Conservation (phyloP, 345 rosid species). For the Lumnitzera racemosa region DNA sequence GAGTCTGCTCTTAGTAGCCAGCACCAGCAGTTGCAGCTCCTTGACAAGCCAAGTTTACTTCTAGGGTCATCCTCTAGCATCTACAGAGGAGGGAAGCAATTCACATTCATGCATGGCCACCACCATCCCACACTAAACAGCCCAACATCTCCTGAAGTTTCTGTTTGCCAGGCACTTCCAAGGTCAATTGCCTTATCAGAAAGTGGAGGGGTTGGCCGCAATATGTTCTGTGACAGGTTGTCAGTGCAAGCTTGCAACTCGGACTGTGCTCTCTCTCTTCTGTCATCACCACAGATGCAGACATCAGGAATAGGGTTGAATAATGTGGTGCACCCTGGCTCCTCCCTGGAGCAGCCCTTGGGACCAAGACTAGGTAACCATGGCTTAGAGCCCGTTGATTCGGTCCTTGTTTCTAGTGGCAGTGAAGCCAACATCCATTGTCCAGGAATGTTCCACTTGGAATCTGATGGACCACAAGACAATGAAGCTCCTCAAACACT, state of each 20-base stretch:
- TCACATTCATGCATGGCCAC: constrained; percentile 40
- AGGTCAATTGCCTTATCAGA: constrained; percentile 15
- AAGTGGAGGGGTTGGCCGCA: constrained; percentile 20
- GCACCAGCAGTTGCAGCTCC: constrained; percentile 18
- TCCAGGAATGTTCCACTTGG: constrained; percentile 32
- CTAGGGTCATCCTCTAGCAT: constrained; percentile 34
- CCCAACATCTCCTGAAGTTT: constrained; percentile 21
- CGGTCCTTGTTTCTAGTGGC: constrained; percentile 31
- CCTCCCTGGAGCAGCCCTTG: constrained; percentile 15
- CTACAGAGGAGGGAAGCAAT: constrained; percentile 32
- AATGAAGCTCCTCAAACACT: constrained; percentile 38
- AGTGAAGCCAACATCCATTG: constrained; percentile 20
- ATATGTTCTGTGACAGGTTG: constrained; percentile 40
- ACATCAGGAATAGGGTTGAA: constrained; percentile 24
- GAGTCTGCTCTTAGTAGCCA: constrained; percentile 16
- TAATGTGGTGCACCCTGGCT: constrained; percentile 19
- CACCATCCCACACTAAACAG: constrained; percentile 5
- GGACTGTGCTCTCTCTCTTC: constrained; percentile 95
- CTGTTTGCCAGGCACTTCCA: constrained; percentile 30
- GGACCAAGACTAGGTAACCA: constrained; percentile 15
- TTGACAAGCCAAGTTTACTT: constrained; percentile 23
- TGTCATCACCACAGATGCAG: constrained; percentile 50
- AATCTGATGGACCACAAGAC: constrained; percentile 29
- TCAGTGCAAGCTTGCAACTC: constrained; percentile 36
- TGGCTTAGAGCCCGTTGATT: constrained; percentile 19